phyloP scores from a whole-genome alignment of 371 early-diverging fungal genomes.

The Zopfochytrium polystomum region DNA sequence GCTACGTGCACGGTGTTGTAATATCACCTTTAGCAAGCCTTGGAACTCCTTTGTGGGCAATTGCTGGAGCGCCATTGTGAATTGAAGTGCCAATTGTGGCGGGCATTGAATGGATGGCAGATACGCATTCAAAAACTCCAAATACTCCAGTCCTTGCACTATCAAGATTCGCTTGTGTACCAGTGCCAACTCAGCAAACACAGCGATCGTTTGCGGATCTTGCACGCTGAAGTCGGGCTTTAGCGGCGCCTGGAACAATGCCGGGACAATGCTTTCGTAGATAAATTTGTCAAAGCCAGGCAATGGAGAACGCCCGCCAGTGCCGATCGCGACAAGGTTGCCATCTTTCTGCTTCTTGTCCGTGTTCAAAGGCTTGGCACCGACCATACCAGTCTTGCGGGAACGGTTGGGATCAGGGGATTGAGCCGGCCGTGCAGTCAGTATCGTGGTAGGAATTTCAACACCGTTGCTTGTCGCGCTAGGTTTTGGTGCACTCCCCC shows the following conservation, averaged over 20 bases:
- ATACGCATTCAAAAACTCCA: constrained; percentile 65
- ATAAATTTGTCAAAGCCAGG: constrained; percentile 72
- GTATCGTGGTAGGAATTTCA: no score
- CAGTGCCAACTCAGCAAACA: constrained; percentile 76
- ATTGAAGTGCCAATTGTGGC: constrained; percentile 56
- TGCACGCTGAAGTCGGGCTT: constrained; percentile 68
- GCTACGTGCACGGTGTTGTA: no score
- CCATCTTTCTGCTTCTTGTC: constrained; percentile 9
- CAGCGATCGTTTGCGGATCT: constrained; percentile 78
- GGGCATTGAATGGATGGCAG: constrained; percentile 71
- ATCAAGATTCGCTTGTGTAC: constrained; percentile 67
- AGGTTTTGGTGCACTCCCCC: constrained; percentile 57
- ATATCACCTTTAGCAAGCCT: constrained; percentile 69
- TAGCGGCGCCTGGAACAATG: constrained; percentile 80
- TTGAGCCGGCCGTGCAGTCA: no score
- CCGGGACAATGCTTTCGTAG: constrained; percentile 71
- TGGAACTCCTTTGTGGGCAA: constrained; percentile 63
- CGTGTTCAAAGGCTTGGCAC: constrained; percentile 3
- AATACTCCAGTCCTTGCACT: constrained; percentile 62
- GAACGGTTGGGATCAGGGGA: background rate
- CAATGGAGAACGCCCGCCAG: constrained; percentile 29
- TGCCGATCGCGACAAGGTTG: constrained; percentile 14
- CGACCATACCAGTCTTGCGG: constrained; percentile 20
- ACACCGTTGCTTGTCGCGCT: background rate
- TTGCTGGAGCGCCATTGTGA: constrained; percentile 65